Conservation (phyloP, 192 early-diverging fungal genomes). For the Spinellus fusiger region DNA sequence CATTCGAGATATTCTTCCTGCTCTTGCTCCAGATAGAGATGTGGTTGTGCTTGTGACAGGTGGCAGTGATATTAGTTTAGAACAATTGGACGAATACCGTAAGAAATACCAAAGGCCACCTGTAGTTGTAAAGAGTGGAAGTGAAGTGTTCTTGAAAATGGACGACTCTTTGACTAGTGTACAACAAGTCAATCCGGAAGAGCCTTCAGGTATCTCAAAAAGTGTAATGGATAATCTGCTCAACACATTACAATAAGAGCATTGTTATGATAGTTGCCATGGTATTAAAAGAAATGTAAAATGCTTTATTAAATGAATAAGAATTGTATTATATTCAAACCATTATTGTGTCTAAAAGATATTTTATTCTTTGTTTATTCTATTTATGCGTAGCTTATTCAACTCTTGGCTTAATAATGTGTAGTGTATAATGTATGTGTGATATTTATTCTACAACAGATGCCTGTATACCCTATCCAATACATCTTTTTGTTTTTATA, state of each 20-base stretch:
- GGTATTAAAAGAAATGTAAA: too few relatives aligned
- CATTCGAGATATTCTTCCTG: constrained; percentile 55
- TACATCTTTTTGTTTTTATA: too few relatives aligned
- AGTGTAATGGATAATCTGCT: neutral
- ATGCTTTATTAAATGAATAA: too few relatives aligned
- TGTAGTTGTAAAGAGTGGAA: constrained; percentile 63
- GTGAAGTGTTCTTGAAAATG: constrained; percentile 56
- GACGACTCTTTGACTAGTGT: constrained; percentile 27
- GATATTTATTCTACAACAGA: too few relatives aligned
- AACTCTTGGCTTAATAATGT: too few relatives aligned
- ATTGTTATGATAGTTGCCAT: too few relatives aligned
- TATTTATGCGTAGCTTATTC: too few relatives aligned
- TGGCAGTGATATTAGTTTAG: constrained; percentile 59
- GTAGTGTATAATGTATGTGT: too few relatives aligned
- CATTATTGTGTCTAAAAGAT: too few relatives aligned
- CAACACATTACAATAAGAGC: neutral
- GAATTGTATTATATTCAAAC: too few relatives aligned
- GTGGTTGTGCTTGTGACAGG: constrained; percentile 67
- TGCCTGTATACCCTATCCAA: too few relatives aligned
- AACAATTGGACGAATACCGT: constrained; percentile 49
- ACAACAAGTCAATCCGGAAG: constrained; percentile 21
- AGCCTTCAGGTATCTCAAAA: constrained; percentile 38
- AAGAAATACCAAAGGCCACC: constrained; percentile 55
- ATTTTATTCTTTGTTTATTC: too few relatives aligned
- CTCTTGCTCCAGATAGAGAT: constrained; percentile 44